phyloP scores from a whole-genome alignment of 2,329 filamentous ascomycete species.

The Lasiodiplodia hormozganensis region DNA sequence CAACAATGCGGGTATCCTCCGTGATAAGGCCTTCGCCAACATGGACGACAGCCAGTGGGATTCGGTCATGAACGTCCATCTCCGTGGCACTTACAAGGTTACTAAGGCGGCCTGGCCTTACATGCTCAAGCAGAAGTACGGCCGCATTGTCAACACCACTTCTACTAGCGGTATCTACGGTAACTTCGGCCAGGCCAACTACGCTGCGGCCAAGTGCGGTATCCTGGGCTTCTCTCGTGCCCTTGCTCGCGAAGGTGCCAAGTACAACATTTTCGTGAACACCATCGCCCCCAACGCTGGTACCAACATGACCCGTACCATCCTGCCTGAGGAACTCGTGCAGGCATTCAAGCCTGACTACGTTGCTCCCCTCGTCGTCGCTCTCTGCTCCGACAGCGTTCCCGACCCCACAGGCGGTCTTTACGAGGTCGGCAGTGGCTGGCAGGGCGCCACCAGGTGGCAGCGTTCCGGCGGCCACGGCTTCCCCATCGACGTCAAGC shows the following conservation, averaged over 20 bases:
- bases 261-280: conserved; percentile 99
- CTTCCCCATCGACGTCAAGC: conserved; percentile 83
- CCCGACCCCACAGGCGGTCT: conserved; percentile 86
- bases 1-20: conserved; percentile 97
- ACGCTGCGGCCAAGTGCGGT: conserved; percentile 74
- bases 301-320: conserved; percentile 90
- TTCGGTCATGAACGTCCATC: conserved; percentile 88
- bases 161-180: conserved; percentile 98
- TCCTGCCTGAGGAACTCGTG: conserved; percentile 96
- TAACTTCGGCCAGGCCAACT: conserved; percentile 99
- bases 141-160: conserved; percentile 94
- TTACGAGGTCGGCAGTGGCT: conserved; percentile 94
- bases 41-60: conserved; percentile 97
- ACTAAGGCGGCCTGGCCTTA: conserved; percentile 98
- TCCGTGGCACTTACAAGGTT: conserved; percentile 93
- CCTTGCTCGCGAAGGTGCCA: conserved; percentile 88
- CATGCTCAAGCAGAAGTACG: conserved; percentile 98
- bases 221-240: conserved; percentile 96
- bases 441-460: conserved; percentile 92
- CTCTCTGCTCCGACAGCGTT: conserved; percentile 85
- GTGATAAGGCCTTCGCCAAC: conserved; percentile 97
- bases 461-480: conserved; percentile 87
- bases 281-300: conserved; percentile 97
- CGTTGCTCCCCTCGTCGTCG: conserved; percentile 89
- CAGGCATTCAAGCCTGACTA: conserved; percentile 99